Conservation (phyloP, 805 yeast species). For the Millerozyma miso region DNA sequence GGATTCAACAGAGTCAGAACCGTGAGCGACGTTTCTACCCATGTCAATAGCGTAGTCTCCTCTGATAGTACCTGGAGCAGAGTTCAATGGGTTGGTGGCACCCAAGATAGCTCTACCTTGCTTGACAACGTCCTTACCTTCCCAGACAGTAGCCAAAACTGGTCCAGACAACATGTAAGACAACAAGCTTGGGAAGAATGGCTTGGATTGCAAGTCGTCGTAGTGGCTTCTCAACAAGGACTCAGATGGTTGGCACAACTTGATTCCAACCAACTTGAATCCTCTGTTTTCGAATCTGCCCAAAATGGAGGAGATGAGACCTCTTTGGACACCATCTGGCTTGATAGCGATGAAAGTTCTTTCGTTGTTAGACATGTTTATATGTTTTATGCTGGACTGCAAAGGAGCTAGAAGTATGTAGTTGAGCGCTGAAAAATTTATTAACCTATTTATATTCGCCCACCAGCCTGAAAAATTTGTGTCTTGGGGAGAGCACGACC, state of each 20-base stretch:
- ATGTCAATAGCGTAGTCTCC: slow-evolving; percentile 98
- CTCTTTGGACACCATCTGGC: slow-evolving; percentile 99
- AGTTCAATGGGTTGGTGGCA: slow-evolving; percentile 96
- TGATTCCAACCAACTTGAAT: slow-evolving; percentile 93
- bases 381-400: neutral
- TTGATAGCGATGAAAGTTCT: slow-evolving; percentile 91
- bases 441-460: slow-evolving; percentile 4
- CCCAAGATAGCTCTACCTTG: slow-evolving; percentile 97
- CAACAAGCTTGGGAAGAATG: slow-evolving; percentile 96
- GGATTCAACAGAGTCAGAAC: slow-evolving; percentile 97
- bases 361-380: slow-evolving; percentile 58
- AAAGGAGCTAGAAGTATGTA: neutral
- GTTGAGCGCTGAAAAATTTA: neutral
- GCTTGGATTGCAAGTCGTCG: slow-evolving; percentile 90
- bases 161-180: slow-evolving; percentile 99
- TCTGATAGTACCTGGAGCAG: slow-evolving; percentile 99
- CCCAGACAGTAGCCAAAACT: slow-evolving; percentile 98
- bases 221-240: slow-evolving; percentile 87
- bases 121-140: slow-evolving; percentile 99
- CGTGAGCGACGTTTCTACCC: slow-evolving; percentile 99
- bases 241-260: slow-evolving; percentile 86
- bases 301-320: slow-evolving; percentile 83
- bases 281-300: slow-evolving; percentile 97
- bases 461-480: slow-evolving; percentile 5
- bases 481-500: neutral